Conservation (phyloP, 192 early-diverging fungal species). For the Podila epicladia region DNA sequence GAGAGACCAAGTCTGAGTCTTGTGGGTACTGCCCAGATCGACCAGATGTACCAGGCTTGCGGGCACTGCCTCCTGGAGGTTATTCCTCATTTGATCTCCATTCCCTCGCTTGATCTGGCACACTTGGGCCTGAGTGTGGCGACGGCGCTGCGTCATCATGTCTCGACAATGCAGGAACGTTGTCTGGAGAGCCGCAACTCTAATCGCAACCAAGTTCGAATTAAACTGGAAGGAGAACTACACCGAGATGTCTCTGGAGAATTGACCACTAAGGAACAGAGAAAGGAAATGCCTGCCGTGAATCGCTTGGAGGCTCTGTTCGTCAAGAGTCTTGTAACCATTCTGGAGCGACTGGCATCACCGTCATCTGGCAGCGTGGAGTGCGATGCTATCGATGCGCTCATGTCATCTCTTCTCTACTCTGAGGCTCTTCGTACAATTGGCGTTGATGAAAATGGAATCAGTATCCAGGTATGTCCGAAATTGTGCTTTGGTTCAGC, state of each 20-base stretch:
- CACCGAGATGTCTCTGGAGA: background rate
- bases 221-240: background rate
- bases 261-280: conserved; percentile 7
- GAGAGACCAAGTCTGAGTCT: background rate
- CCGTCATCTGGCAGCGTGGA: background rate
- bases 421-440: conserved; percentile 13
- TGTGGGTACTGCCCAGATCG: conserved; percentile 6
- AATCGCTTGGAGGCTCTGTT: conserved; percentile 14
- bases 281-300: conserved; percentile 19
- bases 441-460: conserved; percentile 23
- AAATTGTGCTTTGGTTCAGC: background rate
- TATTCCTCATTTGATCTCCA: background rate
- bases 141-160: conserved; percentile 16
- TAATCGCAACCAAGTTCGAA: background rate
- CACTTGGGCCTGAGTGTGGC: conserved; percentile 9
- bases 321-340: conserved; percentile 9
- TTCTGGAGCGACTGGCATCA: conserved; percentile 4
- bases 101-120: background rate
- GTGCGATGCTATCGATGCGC: background rate
- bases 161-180: conserved; percentile 25
- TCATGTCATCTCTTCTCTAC: conserved; percentile 13
- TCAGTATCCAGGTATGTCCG: conserved; percentile 21
- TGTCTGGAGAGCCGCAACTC: conserved; percentile 11
- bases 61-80: conserved; percentile 13
- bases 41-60: conserved; percentile 32